Evolutionary conservation across 495 filamentous ascomycete species (phyloP), one percentile per base, ranked within the genome.

Genomic region (Xylaria intraflava): DNA sequence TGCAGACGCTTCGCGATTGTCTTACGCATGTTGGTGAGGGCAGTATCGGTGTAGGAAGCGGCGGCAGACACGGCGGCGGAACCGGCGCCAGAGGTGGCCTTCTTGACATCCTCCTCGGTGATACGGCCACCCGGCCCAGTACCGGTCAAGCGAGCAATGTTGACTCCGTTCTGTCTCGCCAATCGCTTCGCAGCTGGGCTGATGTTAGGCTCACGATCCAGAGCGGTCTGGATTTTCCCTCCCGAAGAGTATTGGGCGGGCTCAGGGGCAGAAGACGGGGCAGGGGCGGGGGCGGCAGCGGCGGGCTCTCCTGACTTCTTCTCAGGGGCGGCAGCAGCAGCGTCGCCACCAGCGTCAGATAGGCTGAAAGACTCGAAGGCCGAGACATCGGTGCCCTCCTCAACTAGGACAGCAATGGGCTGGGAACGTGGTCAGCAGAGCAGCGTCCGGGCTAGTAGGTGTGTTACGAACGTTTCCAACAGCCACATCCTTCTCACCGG

Each of bases 371-470:
- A 83, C 60, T 88, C 87, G 69, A 99, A 99, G 46, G 90, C 81
- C 14, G 82, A 78, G 51, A 95, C 75, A 68, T 97, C 91, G 65
- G 79, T 81, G 30, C 85, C 89, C 65, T 95, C 90, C 64, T 96
- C 94, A 51, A 96, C 85, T 68, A 96, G 78, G 53, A 99, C 81
- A 55, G 92, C 94, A 66, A 99, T 99, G 20, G 94, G 94, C 93
- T 98, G 31, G 45, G 46, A 49, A 47, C 16, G 50, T 26, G 46
- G 62, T 81, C 60, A 80, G 74, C 52, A 66, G 43, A 53, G 61
- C 60, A 53, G 67, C 60, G 46, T 42, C 9, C 29, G 56, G 31
- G 29, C 50, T 49, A 44, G 27, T 38, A 40, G 56, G 41, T 53
- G 49, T 35, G 54, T 46, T 44, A 81, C 90, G 71, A 82, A 98